Base-by-base conservation (phyloP, 2,329 filamentous ascomycete species). In the Aspergillus sclerotialis region DNA sequence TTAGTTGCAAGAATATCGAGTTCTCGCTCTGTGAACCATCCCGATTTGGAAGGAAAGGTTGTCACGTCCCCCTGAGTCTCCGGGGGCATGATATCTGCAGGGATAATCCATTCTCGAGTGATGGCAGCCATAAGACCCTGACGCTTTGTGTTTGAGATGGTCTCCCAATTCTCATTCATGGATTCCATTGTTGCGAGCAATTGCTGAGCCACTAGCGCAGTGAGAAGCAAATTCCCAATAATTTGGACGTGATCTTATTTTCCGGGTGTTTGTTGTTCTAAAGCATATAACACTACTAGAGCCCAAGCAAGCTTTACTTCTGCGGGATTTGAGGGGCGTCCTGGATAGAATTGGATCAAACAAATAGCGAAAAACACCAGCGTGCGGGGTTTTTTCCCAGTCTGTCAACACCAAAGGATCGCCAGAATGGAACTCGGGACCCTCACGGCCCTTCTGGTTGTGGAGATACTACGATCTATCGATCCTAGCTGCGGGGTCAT, bases 41-140 rank as follows among this genome's bases (percentile, higher is more conserved):
- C 76, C 1, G 75, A 82, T 48, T 49, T 30, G 11, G 12, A 34
- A 2, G 78, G 75, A 57, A 77, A 80, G 3, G 45, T 45, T 0
- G 70, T 75, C 11, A 82, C 72, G 47, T 81, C 69, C 29, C 70
- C 60, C 46, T 76, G 69, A 21, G 66, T 63, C 0, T 67, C 65
- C 1, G 71, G 64, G 2, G 78, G 78, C 1, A 80, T 48, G 28
- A 78, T 55, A 30, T 69, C 50, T 5, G 55, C 52, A 0, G 76
- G 74, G 5, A 82, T 67, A 33, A 66, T 63, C 70, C 75, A 81
- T 49, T 79, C 70, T 1, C 61, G 36, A 1, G 78, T 77, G 34
- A 82, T 76, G 1, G 72, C 71, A 28, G 59, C 53, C 5, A 43
- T 44, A 5, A 72, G 59, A 5, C 60, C 54, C 28, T 60, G 55